phyloP scores from a whole-genome alignment of 2,329 filamentous ascomycete species.

The Aspergillus vadensis region DNA sequence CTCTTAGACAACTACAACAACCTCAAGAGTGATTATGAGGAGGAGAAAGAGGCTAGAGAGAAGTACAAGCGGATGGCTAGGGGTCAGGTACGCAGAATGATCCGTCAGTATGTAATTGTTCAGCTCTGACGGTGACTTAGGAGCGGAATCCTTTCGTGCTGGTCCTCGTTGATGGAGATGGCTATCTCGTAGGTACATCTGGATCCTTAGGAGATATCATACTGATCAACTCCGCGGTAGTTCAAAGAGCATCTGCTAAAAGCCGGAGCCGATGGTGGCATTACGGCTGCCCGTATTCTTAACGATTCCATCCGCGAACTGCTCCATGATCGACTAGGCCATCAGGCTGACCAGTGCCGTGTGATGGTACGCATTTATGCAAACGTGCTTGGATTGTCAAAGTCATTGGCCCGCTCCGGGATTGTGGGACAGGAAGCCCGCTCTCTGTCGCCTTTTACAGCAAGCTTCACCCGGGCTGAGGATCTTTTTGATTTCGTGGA shows the following conservation, averaged over 20 bases:
- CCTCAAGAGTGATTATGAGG: slow-evolving; percentile 60
- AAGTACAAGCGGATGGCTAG: slow-evolving; percentile 58
- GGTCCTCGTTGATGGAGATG: slow-evolving; percentile 64
- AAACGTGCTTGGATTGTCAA: slow-evolving; percentile 57
- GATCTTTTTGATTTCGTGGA: slow-evolving; percentile 64
- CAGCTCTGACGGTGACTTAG: slow-evolving; percentile 25
- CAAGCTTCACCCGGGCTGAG: slow-evolving; percentile 60
- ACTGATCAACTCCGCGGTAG: slow-evolving; percentile 54
- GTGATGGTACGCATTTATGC: slow-evolving; percentile 60
- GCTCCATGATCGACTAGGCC: slow-evolving; percentile 45
- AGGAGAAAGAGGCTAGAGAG: slow-evolving; percentile 56
- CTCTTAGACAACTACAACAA: slow-evolving; percentile 58
- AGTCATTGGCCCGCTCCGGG: slow-evolving; percentile 51
- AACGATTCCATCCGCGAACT: slow-evolving; percentile 54
- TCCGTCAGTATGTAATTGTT: not conserved
- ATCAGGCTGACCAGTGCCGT: slow-evolving; percentile 53
- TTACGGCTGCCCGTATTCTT: slow-evolving; percentile 56
- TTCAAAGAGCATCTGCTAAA: slow-evolving; percentile 55
- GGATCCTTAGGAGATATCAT: slow-evolving; percentile 51
- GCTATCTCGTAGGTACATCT: slow-evolving; percentile 47
- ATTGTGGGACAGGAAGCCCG: slow-evolving; percentile 58
- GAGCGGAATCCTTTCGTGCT: slow-evolving; percentile 62
- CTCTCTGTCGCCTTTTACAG: slow-evolving; percentile 57
- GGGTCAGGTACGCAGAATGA: slow-evolving; percentile 38
- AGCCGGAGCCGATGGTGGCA: slow-evolving; percentile 56